phyloP scores from a whole-genome alignment of 257 asterid genomes.

The Craterostigma plantagineum region DNA sequence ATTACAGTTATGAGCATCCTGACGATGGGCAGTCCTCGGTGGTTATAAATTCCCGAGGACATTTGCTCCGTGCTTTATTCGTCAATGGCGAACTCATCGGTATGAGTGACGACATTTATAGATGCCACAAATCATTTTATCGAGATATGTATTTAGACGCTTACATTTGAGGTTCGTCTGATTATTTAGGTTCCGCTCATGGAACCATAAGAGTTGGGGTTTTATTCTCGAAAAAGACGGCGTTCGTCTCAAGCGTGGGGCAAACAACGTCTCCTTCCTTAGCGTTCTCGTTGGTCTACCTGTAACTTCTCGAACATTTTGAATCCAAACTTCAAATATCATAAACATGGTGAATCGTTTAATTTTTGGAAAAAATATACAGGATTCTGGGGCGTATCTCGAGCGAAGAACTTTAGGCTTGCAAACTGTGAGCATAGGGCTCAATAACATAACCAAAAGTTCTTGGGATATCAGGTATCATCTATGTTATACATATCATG shows the following conservation, averaged over 20 bases:
- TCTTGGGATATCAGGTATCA: constrained; percentile 67
- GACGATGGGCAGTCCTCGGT: constrained; percentile 20
- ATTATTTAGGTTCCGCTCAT: constrained; percentile 36
- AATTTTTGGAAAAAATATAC: neutral
- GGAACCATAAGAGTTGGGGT: constrained; percentile 16
- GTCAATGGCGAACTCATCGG: constrained; percentile 54
- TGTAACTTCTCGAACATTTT: constrained; percentile 72
- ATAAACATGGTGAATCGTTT: too few relatives aligned
- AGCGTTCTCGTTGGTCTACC: constrained; percentile 72
- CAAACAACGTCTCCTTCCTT: constrained; percentile 48
- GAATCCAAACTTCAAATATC: too few relatives aligned
- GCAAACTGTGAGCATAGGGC: constrained; percentile 20
- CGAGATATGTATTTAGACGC: too few relatives aligned
- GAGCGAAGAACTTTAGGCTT: constrained; percentile 49
- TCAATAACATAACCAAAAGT: constrained; percentile 16
- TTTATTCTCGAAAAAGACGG: constrained; percentile 20
- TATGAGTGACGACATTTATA: too few relatives aligned
- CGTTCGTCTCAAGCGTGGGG: constrained; percentile 24
- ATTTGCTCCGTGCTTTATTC: constrained; percentile 45
- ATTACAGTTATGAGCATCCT: constrained; percentile 26
- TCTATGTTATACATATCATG: neutral
- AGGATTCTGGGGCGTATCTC: constrained; percentile 77
- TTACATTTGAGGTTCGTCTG: too few relatives aligned
- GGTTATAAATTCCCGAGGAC: constrained; percentile 46
- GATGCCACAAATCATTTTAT: neutral